Conservation (phyloP, 768 basidiomycete species). For the Lyophyllum shimeji region DNA sequence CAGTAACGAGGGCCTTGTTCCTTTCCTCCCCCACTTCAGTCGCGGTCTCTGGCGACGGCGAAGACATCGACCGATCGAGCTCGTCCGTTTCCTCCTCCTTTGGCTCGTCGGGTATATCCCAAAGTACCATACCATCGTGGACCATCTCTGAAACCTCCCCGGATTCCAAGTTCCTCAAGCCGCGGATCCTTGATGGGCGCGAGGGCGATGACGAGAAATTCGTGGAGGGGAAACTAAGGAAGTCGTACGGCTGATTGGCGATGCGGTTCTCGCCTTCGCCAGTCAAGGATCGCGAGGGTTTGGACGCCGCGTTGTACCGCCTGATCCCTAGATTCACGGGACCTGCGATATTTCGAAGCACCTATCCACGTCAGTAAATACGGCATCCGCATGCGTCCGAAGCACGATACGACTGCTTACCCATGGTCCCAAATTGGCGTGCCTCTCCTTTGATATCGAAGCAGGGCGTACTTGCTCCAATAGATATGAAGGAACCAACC, state of each 20-base stretch:
- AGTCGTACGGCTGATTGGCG: conserved; percentile 46
- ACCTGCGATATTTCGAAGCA: conserved; percentile 25
- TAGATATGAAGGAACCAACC: conserved; percentile 49
- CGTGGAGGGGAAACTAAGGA: conserved; percentile 40
- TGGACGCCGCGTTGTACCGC: conserved; percentile 41
- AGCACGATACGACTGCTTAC: conserved; percentile 32
- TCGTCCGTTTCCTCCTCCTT: conserved; percentile 9
- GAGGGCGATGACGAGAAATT: conserved; percentile 40
- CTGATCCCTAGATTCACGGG: conserved; percentile 31
- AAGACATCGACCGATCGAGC: not conserved
- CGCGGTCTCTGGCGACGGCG: not conserved
- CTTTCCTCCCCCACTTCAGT: not conserved
- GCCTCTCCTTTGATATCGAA: conserved; percentile 50
- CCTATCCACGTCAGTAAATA: conserved; percentile 16
- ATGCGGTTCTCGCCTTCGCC: conserved; percentile 18
- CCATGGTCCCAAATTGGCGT: conserved; percentile 51
- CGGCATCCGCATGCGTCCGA: not conserved
- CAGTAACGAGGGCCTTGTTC: not conserved
- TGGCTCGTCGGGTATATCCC: conserved; percentile 27
- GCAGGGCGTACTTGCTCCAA: conserved; percentile 43
- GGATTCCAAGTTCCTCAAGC: conserved; percentile 49
- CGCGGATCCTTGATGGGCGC: conserved; percentile 35
- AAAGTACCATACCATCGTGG: conserved; percentile 50
- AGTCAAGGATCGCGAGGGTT: conserved; percentile 30
- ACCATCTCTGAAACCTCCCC: conserved; percentile 45